Evolutionary conservation across 495 filamentous ascomycete genomes (phyloP), one percentile per base, ranked within the genome.

Genomic region (Pyrenula aspistea): DNA sequence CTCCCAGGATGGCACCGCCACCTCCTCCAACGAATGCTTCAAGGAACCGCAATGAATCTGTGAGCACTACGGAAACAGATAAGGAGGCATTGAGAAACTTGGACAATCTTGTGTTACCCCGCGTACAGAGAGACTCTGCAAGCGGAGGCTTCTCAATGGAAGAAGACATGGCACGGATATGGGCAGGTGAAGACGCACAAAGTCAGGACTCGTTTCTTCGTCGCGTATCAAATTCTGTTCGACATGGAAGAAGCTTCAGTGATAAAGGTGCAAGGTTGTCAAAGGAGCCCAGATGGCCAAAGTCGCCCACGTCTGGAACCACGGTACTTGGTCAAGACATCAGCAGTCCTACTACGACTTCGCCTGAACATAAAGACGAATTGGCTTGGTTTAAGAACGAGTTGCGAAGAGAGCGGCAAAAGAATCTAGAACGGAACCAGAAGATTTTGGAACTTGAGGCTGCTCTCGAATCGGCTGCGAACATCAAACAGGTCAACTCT

Each of bases 191-290:
- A 49, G 78, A 77, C 49, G 77, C 78, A 20, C 74, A 73, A 56
- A 69, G 68, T 10, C 67, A 65, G 60, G 73, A 79, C 12, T 90
- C 88, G 1, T 86, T 96, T 56, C 70, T 96, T 55, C 87, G 91
- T 42, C 84, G 88, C 24, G 85, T 96, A 25, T 96, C 94, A 1
- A 94, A 91, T 63, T 88, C 88, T 22, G 89, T 96, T 36, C 89
- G 89, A 53, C 93, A 99, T 67, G 88, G 88, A n/a, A 83, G 94
- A 50, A 95, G 86, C 67, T 88, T 84, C 67, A 96, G 92, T 66
- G 86, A 86, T 63, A 76, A 78, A 58, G 81, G 80, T 19, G 70
- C 73, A 8, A 69, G 76, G 12, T 61, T 73, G 10, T 67, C 71
- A 15, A 74, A 68, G 53, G 75, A 78, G 53, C 61, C 70, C n/a